A percentile compares a stretch with the other conserved stretches of the same genome.
Conservation (phyloP, 2,329 filamentous ascomycete species). For the Talaromyces rugulosus region DNA sequence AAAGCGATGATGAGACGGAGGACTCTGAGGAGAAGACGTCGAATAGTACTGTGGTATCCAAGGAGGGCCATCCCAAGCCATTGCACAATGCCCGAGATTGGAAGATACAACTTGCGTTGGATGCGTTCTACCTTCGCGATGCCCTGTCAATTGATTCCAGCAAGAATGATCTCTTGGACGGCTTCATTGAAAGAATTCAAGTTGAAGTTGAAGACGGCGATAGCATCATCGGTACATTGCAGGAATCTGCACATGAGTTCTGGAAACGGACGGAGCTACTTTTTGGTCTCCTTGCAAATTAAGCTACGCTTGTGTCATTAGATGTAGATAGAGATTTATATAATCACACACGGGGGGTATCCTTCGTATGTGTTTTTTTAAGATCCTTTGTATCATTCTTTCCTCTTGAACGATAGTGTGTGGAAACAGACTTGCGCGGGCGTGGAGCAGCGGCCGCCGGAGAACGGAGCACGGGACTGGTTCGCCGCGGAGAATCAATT, state of each 20-base stretch:
- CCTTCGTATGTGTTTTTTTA: not conserved
- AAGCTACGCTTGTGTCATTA: not conserved
- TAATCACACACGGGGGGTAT: not conserved
- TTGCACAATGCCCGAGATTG: conserved; percentile 21
- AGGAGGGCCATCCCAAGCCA: conserved; percentile 7
- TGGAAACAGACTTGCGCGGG: not conserved
- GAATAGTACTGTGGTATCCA: not conserved
- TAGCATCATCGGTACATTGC: conserved; percentile 50
- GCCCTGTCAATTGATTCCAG: conserved; percentile 19
- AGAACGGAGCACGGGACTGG: conserved; percentile 1
- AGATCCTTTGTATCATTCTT: not conserved
- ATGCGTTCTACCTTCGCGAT: conserved; percentile 29
- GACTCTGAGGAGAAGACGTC: not conserved
- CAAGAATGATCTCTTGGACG: conserved; percentile 40
- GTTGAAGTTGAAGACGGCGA: conserved; percentile 48
- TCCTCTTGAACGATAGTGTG: not conserved
- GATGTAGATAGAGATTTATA: not conserved
- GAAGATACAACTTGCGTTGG: conserved; percentile 37
- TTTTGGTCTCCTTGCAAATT: conserved; percentile 65
- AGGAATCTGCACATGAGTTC: conserved; percentile 66
- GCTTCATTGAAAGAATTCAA: conserved; percentile 42
- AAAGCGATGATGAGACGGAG: not conserved
- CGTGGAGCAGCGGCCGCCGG: not conserved
- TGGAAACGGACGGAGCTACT: conserved; percentile 78
- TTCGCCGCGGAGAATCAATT: conserved; percentile 21